Percentiles rank a stretch among this genome's conserved stretches.
Evolutionary conservation across 2,329 filamentous ascomycete genomes (phyloP).

Genomic region (Aspergillus sojae): DNA sequence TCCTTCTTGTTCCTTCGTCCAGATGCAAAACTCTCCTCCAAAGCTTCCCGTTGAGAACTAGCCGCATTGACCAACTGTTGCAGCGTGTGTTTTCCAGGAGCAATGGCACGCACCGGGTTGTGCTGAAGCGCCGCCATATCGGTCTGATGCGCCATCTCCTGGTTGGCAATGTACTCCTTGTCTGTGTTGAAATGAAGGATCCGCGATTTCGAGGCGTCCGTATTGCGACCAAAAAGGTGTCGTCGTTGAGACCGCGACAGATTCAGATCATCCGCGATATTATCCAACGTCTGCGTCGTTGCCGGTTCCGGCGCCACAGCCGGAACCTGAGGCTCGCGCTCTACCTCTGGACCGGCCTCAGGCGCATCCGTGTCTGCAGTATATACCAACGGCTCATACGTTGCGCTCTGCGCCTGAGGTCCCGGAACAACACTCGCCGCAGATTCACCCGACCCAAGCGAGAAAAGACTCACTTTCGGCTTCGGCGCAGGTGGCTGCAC

Average conservation of each 20-base stretch:
- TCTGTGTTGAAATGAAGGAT: constrained; percentile 89
- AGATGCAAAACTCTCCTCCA: constrained; percentile 89
- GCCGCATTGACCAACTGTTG: constrained; percentile 85
- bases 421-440: constrained; percentile 7
- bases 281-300: constrained; percentile 60
- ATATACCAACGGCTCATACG: constrained; percentile 47
- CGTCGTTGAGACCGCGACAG: constrained; percentile 75
- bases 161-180: constrained; percentile 82
- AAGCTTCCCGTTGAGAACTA: constrained; percentile 77
- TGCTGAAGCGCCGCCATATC: constrained; percentile 59
- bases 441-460: constrained; percentile 36
- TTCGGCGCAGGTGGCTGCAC: constrained; percentile 30
- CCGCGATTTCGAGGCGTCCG: constrained; percentile 57
- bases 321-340: constrained; percentile 13
- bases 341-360: constrained; percentile 22
- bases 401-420: constrained; percentile 22
- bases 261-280: constrained; percentile 76
- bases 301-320: constrained; percentile 16
- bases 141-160: constrained; percentile 69
- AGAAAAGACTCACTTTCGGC: constrained; percentile 50
- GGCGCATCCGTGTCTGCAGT: constrained; percentile 27
- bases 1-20: constrained; percentile 79
- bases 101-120: constrained; percentile 79
- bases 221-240: constrained; percentile 77
- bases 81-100: constrained; percentile 86